These are phyloP conservation scores for Colletotrichum zoysiae DNA, from an alignment of 2,329 filamentous ascomycete genomes.

Conservation along the genomic window DNA sequence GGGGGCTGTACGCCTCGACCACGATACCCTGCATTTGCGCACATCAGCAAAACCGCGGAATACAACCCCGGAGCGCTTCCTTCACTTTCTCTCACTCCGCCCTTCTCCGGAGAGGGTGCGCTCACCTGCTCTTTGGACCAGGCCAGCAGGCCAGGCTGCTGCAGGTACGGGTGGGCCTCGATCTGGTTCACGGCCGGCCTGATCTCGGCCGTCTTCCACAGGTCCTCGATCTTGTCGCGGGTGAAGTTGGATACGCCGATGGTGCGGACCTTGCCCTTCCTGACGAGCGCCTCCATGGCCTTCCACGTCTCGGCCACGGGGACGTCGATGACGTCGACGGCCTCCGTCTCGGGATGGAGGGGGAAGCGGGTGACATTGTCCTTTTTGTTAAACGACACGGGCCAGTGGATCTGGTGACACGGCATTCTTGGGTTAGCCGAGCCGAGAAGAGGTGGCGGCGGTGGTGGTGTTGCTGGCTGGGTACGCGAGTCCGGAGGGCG, in stretches of 20 bases:
- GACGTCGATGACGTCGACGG: slow-evolving; percentile 52
- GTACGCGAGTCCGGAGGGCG: not conserved
- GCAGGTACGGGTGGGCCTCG: slow-evolving; percentile 61
- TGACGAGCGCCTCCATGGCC: slow-evolving; percentile 70
- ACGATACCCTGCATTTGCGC: slow-evolving; percentile 58
- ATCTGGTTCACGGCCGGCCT: slow-evolving; percentile 66
- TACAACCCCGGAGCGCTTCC: slow-evolving; percentile 14
- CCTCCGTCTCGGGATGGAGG: slow-evolving; percentile 60
- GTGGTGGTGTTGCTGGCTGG: not conserved
- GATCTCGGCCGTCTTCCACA: slow-evolving; percentile 61
- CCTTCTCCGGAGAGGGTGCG: not conserved
- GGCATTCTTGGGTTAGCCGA: slow-evolving; percentile 18
- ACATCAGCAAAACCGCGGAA: slow-evolving; percentile 21
- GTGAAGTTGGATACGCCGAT: slow-evolving; percentile 73
- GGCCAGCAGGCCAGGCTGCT: slow-evolving; percentile 62
- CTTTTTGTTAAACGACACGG: slow-evolving; percentile 59
- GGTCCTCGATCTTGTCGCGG: slow-evolving; percentile 63
- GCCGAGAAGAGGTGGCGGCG: not conserved
- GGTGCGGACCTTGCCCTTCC: slow-evolving; percentile 65
- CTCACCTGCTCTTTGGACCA: slow-evolving; percentile 59
- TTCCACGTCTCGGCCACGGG: slow-evolving; percentile 70
- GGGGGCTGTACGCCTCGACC: slow-evolving; percentile 69
- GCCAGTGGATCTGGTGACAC: slow-evolving; percentile 60
- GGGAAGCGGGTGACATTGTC: slow-evolving; percentile 55
- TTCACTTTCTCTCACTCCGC: not conserved